Conservation (phyloP, 2,329 filamentous ascomycete genomes). For the Fusarium sp. region DNA sequence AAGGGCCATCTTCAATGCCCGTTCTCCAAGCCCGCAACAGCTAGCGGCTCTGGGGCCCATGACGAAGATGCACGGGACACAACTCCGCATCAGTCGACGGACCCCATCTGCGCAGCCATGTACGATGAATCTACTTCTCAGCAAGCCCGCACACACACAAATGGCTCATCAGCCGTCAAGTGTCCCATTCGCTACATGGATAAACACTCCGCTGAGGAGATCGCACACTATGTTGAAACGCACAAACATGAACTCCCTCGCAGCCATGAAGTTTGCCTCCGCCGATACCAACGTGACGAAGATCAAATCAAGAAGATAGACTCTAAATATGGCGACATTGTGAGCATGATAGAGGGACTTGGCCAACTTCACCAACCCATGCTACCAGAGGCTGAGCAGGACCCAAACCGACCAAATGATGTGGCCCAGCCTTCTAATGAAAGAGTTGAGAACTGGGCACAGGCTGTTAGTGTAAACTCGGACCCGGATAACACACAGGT, state of each 20-base stretch:
- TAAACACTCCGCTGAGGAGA: conserved; percentile 91
- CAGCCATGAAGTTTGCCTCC: conserved; percentile 92
- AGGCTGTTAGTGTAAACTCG: conserved; percentile 73
- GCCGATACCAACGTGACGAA: conserved; percentile 88
- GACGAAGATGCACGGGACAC: conserved; percentile 51
- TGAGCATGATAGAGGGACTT: conserved; percentile 93
- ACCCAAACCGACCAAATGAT: conserved; percentile 57
- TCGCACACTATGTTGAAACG: conserved; percentile 92
- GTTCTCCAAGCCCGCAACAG: conserved; percentile 68
- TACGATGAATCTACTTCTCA: conserved; percentile 69
- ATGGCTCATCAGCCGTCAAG: conserved; percentile 68
- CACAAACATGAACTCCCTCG: conserved; percentile 96
- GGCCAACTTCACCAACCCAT: conserved; percentile 89
- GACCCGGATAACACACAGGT: conserved; percentile 51
- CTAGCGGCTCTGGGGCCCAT: conserved; percentile 45
- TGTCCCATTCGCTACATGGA: conserved; percentile 95
- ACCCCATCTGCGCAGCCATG: conserved; percentile 75
- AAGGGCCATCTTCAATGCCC: conserved; percentile 85
- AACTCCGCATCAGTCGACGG: conserved; percentile 63
- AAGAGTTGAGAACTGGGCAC: conserved; percentile 88
- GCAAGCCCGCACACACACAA: conserved; percentile 61
- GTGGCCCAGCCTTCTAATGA: conserved; percentile 70
- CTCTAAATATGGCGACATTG: conserved; percentile 91
- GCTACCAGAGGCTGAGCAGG: conserved; percentile 71
- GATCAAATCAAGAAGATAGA: conserved; percentile 88